Percentiles rank a stretch among this genome's conserved stretches.
phyloP scores from a whole-genome alignment of 129 eudicot species.

The Logfia minima region DNA sequence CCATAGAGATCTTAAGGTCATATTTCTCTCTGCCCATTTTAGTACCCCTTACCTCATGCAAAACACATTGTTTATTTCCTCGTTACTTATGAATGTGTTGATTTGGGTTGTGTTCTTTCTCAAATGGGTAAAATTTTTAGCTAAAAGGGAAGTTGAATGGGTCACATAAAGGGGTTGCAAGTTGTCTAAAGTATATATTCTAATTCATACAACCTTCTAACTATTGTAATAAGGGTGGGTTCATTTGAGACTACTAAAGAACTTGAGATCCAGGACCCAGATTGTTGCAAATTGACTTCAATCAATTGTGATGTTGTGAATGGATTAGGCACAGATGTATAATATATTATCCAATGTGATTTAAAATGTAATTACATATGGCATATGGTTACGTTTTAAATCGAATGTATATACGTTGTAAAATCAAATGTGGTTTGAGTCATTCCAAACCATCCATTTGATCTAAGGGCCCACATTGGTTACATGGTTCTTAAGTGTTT shows the following conservation, averaged over 20 bases:
- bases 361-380: not conserved
- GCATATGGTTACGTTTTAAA: not conserved
- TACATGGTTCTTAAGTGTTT: not conserved
- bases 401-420: too few relatives aligned
- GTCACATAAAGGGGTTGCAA: not conserved
- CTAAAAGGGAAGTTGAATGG: not conserved
- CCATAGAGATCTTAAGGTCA: conserved; percentile 96
- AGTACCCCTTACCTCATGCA: too few relatives aligned
- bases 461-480: not conserved
- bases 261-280: not conserved
- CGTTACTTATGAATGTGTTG: not conserved
- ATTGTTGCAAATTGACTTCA: too few relatives aligned
- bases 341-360: not conserved
- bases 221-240: too few relatives aligned
- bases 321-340: too few relatives aligned
- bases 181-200: not conserved
- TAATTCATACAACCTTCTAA: too few relatives aligned
- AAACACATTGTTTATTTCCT: too few relatives aligned
- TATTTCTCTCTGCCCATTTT: not conserved
- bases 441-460: not conserved
- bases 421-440: not conserved
- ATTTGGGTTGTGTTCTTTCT: not conserved
- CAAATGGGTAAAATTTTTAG: not conserved
- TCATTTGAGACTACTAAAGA: not conserved
- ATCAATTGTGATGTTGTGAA: too few relatives aligned